Percentiles rank a stretch among this genome's conserved stretches.
phyloP scores from a whole-genome alignment of 2,329 filamentous ascomycete genomes.

The Colletotrichum tabaci region DNA sequence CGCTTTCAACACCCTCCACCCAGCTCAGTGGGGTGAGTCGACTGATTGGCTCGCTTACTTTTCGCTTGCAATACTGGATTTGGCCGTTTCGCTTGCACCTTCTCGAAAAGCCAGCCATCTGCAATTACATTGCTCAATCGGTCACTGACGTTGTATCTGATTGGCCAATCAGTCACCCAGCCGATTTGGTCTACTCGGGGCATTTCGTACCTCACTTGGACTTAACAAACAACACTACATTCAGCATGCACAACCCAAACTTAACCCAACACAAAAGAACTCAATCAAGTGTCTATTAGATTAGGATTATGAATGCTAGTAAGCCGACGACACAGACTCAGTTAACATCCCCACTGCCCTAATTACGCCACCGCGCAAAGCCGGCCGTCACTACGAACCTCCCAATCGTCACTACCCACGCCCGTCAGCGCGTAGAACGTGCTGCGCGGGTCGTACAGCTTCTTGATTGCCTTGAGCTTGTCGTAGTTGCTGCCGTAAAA shows the following conservation, averaged over 20 bases:
- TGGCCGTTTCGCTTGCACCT: neutral
- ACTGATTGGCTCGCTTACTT: neutral
- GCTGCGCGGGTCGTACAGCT: conserved; percentile 60
- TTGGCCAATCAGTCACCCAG: neutral
- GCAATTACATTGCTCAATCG: neutral
- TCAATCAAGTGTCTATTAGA: neutral
- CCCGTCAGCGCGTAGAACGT: conserved; percentile 64
- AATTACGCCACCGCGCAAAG: conserved; percentile 38
- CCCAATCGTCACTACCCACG: conserved; percentile 68
- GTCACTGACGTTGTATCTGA: neutral
- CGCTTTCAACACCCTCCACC: no score
- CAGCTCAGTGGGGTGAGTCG: neutral
- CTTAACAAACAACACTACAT: neutral
- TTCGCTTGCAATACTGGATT: neutral
- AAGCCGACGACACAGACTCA: neutral
- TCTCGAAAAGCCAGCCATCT: no score
- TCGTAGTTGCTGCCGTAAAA: conserved; percentile 65
- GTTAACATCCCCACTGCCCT: no score
- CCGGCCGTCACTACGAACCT: conserved; percentile 47
- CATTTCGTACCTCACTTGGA: neutral
- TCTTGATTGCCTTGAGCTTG: conserved; percentile 60
- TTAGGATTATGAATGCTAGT: neutral
- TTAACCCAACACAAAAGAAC: neutral
- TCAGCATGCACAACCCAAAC: no score
- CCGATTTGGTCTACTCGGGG: neutral